Base-by-base conservation (phyloP, 2,329 filamentous ascomycete genomes). In the Anisogramma anomala region DNA sequence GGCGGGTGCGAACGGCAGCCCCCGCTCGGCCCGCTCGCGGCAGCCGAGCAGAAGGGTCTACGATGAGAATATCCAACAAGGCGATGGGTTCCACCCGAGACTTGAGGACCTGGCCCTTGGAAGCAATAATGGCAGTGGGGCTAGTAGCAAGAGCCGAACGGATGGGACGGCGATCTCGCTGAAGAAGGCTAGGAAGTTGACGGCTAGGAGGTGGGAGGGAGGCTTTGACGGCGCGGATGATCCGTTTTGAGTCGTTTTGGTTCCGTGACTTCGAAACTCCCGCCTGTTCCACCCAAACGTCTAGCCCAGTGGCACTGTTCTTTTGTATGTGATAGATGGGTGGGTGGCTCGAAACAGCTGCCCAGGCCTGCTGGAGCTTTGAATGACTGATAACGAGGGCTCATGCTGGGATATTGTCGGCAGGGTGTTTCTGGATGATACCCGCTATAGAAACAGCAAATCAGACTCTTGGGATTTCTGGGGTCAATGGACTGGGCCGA, bases 181-280 rank as follows among this genome's bases (percentile, higher is more conserved):
- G 8, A 74, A 72, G 56, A 75, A 73, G 58, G 54, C 71, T 48
- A 63, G 69, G n/a, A 69, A 65, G 51, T 48, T 74, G 42, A 62
- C 57, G 3, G 52, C 59, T 3, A 67, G 65, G 52, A 63, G 63
- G 45, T 76, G 71, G 71, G 67, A 71, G 15, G 52, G 47, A 22
- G 48, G 52, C 1, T 41, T 52, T 28, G 60, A 62, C 14, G 58
- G 65, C 11, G 63, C 11, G 8, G 41, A 68, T 13, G 66, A 65
- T 32, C 13, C 60, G 27, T 60, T 62, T 49, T 64, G 49, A 56
- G 13, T 11, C 3, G n/a, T 10, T 30, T 32, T 22, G 32, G 10
- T 11, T 15, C 31, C 14, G 27, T 27, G 19, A 14, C 4, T 17
- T 34, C 9, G 3, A 9, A n/a, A n/a, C 8, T 10, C 19, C 26